Evolutionary conservation across 2,329 filamentous ascomycete genomes (phyloP).

Genomic region (Diaporthe humulicola): DNA sequence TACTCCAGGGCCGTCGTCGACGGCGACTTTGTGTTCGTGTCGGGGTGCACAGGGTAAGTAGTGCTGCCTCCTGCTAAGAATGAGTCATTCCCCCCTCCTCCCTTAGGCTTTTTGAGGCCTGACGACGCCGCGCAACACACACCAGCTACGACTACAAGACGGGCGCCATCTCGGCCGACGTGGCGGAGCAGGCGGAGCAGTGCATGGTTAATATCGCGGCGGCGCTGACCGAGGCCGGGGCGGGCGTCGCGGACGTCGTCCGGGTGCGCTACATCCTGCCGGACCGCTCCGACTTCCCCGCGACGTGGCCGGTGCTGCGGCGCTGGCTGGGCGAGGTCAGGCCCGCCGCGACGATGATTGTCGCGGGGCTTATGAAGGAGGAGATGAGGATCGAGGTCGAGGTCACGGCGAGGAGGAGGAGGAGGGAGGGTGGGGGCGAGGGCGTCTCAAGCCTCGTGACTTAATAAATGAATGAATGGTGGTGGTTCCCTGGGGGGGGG

Average conservation of each 20-base stretch:
- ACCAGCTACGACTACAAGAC: constrained; percentile 65
- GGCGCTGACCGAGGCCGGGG: constrained; percentile 59
- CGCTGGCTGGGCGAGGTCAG: constrained; percentile 63
- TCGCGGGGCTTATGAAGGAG: constrained; percentile 64
- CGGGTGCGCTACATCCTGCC: constrained; percentile 66
- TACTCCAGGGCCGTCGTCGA: constrained; percentile 66
- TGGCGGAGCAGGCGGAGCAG: constrained; percentile 64
- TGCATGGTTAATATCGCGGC: constrained; percentile 60
- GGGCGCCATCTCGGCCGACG: constrained; percentile 57
- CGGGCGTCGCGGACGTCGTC: constrained; percentile 60
- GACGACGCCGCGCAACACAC: neutral
- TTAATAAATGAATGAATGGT: neutral
- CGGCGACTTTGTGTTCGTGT: constrained; percentile 66
- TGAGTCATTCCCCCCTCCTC: neutral
- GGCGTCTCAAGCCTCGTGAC: neutral
- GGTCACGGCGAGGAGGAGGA: constrained; percentile 48
- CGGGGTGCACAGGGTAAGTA: constrained; percentile 65
- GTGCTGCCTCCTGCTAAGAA: neutral
- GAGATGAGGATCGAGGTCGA: constrained; percentile 57
- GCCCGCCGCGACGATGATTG: constrained; percentile 67
- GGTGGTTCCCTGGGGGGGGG: neutral
- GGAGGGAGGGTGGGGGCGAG: neutral
- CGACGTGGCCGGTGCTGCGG: constrained; percentile 63
- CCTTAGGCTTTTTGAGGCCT: too few species aligned
- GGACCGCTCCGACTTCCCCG: constrained; percentile 59